Evolutionary conservation across 495 filamentous ascomycete genomes (phyloP).

Genomic region (Paragyromitra xinjiangensis): DNA sequence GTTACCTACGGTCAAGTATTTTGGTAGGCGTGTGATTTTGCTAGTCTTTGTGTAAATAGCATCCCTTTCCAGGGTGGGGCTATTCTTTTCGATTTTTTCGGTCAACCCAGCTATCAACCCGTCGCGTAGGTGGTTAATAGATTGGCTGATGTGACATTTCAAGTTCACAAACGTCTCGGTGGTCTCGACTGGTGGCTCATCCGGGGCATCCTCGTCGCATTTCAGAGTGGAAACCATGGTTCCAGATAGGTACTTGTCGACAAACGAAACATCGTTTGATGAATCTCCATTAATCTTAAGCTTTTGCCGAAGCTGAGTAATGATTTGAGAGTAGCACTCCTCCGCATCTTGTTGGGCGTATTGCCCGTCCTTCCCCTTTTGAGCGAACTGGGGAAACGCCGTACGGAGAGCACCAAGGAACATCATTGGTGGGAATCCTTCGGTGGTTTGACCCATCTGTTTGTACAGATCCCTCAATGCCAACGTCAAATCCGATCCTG

Average conservation of each 20-base stretch:
- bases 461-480: conserved; percentile 88
- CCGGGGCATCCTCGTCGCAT: conserved; percentile 82
- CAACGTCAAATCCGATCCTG: conserved; percentile 75
- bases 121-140: conserved; percentile 88
- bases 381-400: conserved; percentile 92
- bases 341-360: conserved; percentile 98
- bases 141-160: conserved; percentile 87
- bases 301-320: conserved; percentile 83
- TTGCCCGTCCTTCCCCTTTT: conserved; percentile 78
- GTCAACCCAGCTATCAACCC: conserved; percentile 81
- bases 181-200: conserved; percentile 69
- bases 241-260: conserved; percentile 90
- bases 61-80: conserved; percentile 77
- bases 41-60: conserved; percentile 88
- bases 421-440: conserved; percentile 82
- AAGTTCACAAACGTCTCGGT: conserved; percentile 89
- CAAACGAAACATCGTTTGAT: conserved; percentile 70
- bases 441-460: conserved; percentile 90
- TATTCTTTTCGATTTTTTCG: conserved; percentile 91
- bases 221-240: conserved; percentile 76
- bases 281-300: conserved; percentile 69
- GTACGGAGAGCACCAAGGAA: conserved; percentile 84
- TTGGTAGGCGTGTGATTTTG: conserved; percentile 85
- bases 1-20: conserved; percentile 80
- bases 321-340: conserved; percentile 96